Evolutionary conservation across 768 basidiomycete genomes (phyloP).

Genomic region (Chalciporus chontae): DNA sequence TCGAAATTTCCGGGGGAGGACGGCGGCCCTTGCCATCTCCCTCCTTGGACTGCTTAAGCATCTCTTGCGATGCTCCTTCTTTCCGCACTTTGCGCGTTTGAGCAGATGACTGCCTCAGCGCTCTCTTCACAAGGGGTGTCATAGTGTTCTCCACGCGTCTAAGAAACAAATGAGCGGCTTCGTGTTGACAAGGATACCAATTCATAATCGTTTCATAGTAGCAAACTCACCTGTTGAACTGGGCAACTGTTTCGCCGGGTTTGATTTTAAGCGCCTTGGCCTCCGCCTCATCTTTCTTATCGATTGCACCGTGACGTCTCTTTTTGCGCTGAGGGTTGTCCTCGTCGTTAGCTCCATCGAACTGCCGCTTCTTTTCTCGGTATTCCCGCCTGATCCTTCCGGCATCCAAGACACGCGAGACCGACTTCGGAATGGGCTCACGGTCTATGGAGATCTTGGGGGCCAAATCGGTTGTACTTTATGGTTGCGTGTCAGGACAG

Average conservation of each 20-base stretch:
- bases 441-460: conserved; percentile 43
- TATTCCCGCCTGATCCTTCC: conserved; percentile 53
- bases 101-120: conserved; percentile 55
- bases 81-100: conserved; percentile 44
- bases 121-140: conserved; percentile 58
- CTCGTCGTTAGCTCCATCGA: conserved; percentile 29
- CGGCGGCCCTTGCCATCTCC: conserved; percentile 2
- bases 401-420: conserved; percentile 63
- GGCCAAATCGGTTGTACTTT: conserved; percentile 49
- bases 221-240: conserved; percentile 66
- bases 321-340: conserved; percentile 28
- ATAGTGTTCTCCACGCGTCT: conserved; percentile 76
- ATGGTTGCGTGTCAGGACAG: conserved; percentile 1
- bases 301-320: conserved; percentile 21
- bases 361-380: conserved; percentile 43
- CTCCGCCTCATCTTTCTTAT: conserved; percentile 10
- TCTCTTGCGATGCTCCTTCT: conserved; percentile 22
- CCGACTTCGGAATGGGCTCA: conserved; percentile 70
- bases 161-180: conserved; percentile 1
- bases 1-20: conserved; percentile 9
- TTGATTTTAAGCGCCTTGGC: conserved; percentile 44
- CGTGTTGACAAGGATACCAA: conserved; percentile 6
- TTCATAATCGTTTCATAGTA: conserved; percentile 9
- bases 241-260: conserved; percentile 67
- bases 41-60: conserved; percentile 14